Evolutionary conservation across 495 filamentous ascomycete genomes (phyloP), one percentile per base, ranked within the genome.

Genomic region (Acidiella bohemica): DNA sequence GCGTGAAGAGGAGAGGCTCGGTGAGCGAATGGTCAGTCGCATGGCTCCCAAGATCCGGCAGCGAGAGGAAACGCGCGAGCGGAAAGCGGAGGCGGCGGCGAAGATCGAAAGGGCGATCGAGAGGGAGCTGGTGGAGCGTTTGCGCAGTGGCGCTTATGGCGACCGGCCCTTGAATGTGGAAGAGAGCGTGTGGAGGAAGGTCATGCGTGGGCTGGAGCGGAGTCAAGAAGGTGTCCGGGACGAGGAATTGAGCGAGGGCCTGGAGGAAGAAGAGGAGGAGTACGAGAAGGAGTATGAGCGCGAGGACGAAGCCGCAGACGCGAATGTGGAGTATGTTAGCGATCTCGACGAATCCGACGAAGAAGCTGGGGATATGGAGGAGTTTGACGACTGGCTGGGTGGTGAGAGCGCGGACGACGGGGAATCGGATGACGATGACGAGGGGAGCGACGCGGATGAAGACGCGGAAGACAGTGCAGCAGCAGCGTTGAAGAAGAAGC

Each of bases 61-160:
- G 51, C 67, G 88, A 49, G 90, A 97, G 58, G 84, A 79, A 53
- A 85, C 83, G 11, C 69, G 90, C 54, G 92, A 96, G 67, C 68
- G 92, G 47, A 96, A 96, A 68, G 90, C 90, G 2, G 72, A 87
- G 57, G 78, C 78, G 13, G 92, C 92, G 18, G 92, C 90, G 12
- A 96, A 94, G 76, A 72, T 97, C 21, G 90, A 97, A 70, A 69
- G 84, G 44, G 81, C 84, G 7, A 96, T 96, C 66, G 90, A 97
- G 72, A 71, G 93, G 36, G 90, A 96, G 61, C 67, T 97, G 49
- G 81, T 97, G 53, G 87, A 96, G 61, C 65, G 92, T 42, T 62
- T 97, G 60, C 67, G 84, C 44, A 86, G 82, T 58, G 90, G 90
- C 27, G 88, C 88, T 1, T 97, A 96, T 66, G 92, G 90, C 29